Evolutionary conservation across 228 moss, liverwort and hornwort species (phyloP), one percentile per base, ranked within the genome.

Genomic region (Sphagnum magellanicum): DNA sequence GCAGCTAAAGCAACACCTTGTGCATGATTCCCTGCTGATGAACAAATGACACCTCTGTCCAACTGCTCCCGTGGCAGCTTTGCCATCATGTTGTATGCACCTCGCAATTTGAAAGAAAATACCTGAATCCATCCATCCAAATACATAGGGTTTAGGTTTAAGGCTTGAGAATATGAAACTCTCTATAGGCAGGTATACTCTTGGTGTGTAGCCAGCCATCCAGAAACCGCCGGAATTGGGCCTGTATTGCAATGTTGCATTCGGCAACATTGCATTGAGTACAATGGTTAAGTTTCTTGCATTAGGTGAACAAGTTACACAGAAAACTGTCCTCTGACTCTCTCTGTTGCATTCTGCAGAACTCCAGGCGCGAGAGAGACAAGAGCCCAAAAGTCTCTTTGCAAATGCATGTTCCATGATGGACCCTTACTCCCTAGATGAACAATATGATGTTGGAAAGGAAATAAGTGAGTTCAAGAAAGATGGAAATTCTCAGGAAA

Each of bases 51-150:
- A 2, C 96, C 93, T 74, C 72, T 84, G 16, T 76, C 50, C 59
- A 93, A 74, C 69, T 91, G 87, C 66, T 81, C 83, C 10, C 64
- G 68, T 0, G 88, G 73, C 59, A 97, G 73, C 77, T 87, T 92
- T 7, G 96, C 91, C 93, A 93, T 97, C 93, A 97, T 93, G 70
- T 97, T 97, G 77, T 91, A 93, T 47, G 96, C 91, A 1, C 96
- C 96, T 3, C 96, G 91, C 50, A 97, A 78, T 78, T 93, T 93
- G 77, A 97, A 97, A 0, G 96, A 97, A 64, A 97, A 97, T 1
- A 93, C 88, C 85, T 81, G 70, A 48, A 68, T 16, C n/a, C 15
- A 59, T 59, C 12, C 12, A 11, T 11, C 15, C 15, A 59, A 11
- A 15, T 59, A 11, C 15, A 11, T 15, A 11, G 11, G 59, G 12